Evolutionary conservation across 768 basidiomycete species (phyloP).

Genomic region (Grammothele lineata): DNA sequence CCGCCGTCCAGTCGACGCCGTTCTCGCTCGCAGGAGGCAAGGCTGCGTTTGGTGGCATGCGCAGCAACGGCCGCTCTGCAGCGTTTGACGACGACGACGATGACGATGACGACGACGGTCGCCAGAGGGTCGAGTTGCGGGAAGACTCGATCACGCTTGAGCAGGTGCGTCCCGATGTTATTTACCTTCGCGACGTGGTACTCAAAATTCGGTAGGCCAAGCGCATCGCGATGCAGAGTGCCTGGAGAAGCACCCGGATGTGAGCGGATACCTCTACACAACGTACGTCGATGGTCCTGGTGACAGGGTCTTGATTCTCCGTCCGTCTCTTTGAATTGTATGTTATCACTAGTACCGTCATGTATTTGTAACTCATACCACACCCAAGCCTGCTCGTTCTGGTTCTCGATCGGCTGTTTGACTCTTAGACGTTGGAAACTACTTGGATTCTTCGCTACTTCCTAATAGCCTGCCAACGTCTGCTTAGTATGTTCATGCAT

Average conservation of each 20-base stretch:
- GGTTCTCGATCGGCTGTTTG: too few species aligned
- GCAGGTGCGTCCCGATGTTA: conserved; percentile 60
- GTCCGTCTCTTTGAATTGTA: background rate
- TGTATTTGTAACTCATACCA: background rate
- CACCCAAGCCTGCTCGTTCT: too few species aligned
- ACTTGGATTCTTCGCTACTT: too few species aligned
- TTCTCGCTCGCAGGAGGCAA: conserved; percentile 76
- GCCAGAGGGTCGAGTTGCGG: conserved; percentile 70
- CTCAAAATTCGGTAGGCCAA: conserved; percentile 47
- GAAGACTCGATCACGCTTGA: conserved; percentile 90
- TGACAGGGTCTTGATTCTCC: background rate
- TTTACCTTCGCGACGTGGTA: background rate
- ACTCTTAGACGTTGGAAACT: too few species aligned
- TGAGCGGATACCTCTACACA: too few species aligned
- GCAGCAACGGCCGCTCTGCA: conserved; percentile 33
- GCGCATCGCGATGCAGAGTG: conserved; percentile 86
- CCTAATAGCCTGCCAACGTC: too few species aligned
- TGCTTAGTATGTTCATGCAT: too few species aligned
- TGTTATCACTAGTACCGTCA: background rate
- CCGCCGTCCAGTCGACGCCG: conserved; percentile 76
- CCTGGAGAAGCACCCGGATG: conserved; percentile 70
- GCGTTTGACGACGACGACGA: conserved; percentile 73
- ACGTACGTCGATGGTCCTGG: background rate
- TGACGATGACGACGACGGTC: conserved; percentile 53
- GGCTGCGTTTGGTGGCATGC: conserved; percentile 81